These are phyloP conservation scores for Escallonia rubra DNA, from an alignment of 129 eudicot genomes.

Conservation along the genomic window DNA sequence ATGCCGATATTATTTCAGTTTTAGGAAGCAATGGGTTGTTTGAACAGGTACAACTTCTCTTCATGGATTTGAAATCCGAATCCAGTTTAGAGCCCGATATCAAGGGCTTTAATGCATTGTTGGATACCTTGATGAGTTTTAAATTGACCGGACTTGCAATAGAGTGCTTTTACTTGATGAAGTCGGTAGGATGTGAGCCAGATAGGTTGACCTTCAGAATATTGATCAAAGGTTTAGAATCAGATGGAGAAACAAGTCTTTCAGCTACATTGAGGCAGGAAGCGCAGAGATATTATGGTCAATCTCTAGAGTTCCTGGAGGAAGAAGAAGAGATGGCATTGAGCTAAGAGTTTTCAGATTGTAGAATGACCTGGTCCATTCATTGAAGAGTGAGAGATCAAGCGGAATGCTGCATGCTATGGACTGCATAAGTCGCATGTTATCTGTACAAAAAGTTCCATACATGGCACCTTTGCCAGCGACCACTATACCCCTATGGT, in stretches of 20 bases:
- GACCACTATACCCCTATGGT: too few relatives aligned
- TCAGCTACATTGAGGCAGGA: constrained; percentile 33
- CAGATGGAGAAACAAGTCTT: constrained; percentile 39
- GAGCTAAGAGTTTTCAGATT: constrained; percentile 15
- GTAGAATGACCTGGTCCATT: background rate
- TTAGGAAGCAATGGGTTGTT: constrained; percentile 49
- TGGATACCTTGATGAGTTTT: constrained; percentile 51
- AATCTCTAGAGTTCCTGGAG: constrained; percentile 36
- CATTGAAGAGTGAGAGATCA: background rate
- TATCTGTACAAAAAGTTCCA: background rate
- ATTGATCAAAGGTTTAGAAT: constrained; percentile 42
- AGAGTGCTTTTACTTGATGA: constrained; percentile 66
- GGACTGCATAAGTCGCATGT: background rate
- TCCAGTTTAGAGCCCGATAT: constrained; percentile 40
- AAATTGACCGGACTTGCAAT: constrained; percentile 36
- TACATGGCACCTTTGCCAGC: background rate
- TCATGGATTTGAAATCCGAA: constrained; percentile 41
- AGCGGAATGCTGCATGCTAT: background rate
- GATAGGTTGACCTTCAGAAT: constrained; percentile 52
- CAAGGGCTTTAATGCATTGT: constrained; percentile 45
- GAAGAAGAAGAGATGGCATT: constrained; percentile 31
- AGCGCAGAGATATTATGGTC: constrained; percentile 54
- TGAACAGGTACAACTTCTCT: constrained; percentile 36
- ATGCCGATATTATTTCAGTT: constrained; percentile 48
- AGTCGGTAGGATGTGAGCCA: constrained; percentile 53